Base-by-base conservation (phyloP, 805 yeast genomes). In the Kockiozyma suomiensis region DNA sequence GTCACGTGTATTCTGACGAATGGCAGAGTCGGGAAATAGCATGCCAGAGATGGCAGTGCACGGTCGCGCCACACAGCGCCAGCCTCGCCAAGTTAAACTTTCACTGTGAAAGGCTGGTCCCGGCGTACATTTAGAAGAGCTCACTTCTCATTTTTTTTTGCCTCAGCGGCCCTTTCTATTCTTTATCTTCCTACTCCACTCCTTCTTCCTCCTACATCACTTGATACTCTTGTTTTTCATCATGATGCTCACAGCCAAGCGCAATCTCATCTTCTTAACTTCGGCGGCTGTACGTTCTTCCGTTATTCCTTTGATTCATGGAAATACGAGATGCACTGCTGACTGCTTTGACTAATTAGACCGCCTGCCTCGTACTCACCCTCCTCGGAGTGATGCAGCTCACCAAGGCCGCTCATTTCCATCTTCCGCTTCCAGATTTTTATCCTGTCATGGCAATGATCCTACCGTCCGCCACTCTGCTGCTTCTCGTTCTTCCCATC, bases 321-420 rank as follows among this genome's bases (percentile, higher is more conserved):
- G n/a, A n/a, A 6, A 13, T 19, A 13, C 19, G 10, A n/a, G 21
- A 13, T 1, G 10, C 17, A 12, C 42, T 7, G 17, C 33, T 23
- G 43, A 49, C 53, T 35, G 30, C 21, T 33, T 12, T 40, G 19
- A 15, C 48, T 17, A 17, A 7, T 33, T 37, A 60, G 64, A 48
- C 59, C 45, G 41, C 46, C 46, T 40, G 43, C 40, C 56, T 61
- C 46, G 43, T 61, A n/a, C 55, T 61, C 51, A 58, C 65, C 49
- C 45, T 61, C 30, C 21, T 58, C 35, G 65, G 58, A 4, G 52
- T 61, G 30, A 61, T 61, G 65, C 65, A 61, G 51, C 62, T 61
- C 52, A 48, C 56, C 21, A 61, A 61, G 49, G 37, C 49, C 32
- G 50, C 52, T 5, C 65, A 61, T 43, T 61, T 61, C 56, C 51